phyloP scores from a whole-genome alignment of 106 monocot species.

The Posidonia australis region DNA sequence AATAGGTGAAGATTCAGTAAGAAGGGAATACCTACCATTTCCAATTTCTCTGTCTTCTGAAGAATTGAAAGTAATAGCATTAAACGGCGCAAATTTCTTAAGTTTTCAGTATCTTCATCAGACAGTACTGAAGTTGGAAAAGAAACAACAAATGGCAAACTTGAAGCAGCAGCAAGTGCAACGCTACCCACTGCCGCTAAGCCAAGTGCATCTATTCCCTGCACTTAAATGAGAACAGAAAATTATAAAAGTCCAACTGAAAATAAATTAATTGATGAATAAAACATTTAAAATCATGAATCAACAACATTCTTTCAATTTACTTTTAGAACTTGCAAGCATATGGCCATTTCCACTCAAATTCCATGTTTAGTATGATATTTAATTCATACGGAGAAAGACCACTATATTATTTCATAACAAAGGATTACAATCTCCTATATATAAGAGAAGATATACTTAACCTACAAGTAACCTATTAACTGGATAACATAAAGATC shows the following conservation, averaged over 20 bases:
- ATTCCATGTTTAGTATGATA: too few species aligned
- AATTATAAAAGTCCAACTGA: neutral
- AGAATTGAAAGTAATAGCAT: slow-evolving; percentile 50
- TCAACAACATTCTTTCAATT: too few species aligned
- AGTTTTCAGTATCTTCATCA: slow-evolving; percentile 66
- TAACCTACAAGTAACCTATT: too few species aligned
- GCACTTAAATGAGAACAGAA: neutral
- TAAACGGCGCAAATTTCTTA: slow-evolving; percentile 66
- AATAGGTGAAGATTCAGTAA: neutral
- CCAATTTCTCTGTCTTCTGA: slow-evolving; percentile 31
- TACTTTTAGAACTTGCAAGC: too few species aligned
- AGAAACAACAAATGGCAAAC: slow-evolving; percentile 36
- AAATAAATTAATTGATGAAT: too few species aligned
- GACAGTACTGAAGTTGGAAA: slow-evolving; percentile 26
- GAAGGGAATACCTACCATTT: slow-evolving; percentile 30
- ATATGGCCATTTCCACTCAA: too few species aligned
- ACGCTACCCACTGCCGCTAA: slow-evolving; percentile 49
- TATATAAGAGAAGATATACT: too few species aligned
- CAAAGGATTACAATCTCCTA: too few species aligned
- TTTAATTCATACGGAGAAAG: too few species aligned
- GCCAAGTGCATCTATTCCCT: slow-evolving; percentile 95
- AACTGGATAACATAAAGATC: too few species aligned
- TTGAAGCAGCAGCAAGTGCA: slow-evolving; percentile 47
- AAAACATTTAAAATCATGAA: too few species aligned
- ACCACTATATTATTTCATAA: too few species aligned